Conservation (phyloP, 345 rosid species). For the Corymbia maculata region DNA sequence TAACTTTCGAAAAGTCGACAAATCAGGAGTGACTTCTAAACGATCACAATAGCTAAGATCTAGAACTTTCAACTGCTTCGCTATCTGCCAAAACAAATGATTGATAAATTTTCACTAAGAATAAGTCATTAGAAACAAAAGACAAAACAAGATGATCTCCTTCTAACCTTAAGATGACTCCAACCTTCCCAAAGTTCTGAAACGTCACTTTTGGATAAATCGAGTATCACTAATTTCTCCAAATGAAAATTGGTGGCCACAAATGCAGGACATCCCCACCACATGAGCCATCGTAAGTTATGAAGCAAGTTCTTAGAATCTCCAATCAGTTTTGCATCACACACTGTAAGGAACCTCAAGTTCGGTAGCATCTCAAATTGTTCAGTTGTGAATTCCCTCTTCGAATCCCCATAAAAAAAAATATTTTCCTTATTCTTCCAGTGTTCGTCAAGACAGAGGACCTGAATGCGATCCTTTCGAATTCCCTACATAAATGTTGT, state of each 20-base stretch:
- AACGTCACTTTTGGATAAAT: not conserved
- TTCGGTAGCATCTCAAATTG: not conserved
- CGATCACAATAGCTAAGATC: fast-evolving
- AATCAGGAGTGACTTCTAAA: not conserved
- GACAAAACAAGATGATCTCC: not conserved
- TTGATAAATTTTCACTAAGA: not conserved
- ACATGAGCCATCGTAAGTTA: not conserved
- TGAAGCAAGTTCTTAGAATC: not conserved
- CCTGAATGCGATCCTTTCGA: not conserved
- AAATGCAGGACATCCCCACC: not conserved
- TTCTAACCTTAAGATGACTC: not conserved
- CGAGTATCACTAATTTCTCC: not conserved
- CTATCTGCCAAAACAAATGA: not conserved
- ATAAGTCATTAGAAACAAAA: not conserved
- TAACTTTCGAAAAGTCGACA: not conserved
- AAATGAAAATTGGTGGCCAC: not conserved
- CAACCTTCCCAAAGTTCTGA: not conserved
- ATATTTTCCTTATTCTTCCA: not conserved
- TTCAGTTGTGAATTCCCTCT: not conserved
- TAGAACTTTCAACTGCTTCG: not conserved
- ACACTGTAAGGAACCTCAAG: not conserved
- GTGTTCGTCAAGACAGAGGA: not conserved
- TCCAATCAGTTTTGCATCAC: not conserved
- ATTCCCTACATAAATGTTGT: not conserved
- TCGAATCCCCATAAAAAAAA: too few relatives aligned